Percentiles rank a stretch among this genome's conserved stretches.
Evolutionary conservation across 1,284 basidiomycete genomes (phyloP).

Genomic region (Cutaneotrichosporon sp.): DNA sequence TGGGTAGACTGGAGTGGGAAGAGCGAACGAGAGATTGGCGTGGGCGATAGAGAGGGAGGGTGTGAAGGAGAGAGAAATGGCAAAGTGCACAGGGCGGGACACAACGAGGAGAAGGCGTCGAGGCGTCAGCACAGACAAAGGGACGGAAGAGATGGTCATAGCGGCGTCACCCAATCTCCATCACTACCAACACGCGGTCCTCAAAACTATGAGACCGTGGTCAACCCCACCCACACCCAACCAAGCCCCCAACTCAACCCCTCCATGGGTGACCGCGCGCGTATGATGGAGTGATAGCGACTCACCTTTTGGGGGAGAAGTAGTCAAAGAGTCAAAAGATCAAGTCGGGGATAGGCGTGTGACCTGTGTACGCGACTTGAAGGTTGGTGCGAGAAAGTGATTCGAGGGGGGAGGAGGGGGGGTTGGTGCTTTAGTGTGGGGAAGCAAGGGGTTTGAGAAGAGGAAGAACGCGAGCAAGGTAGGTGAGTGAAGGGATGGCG

Average conservation of each 20-base stretch:
- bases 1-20: not conserved
- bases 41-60: too few relatives aligned
- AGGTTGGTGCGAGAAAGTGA: not conserved
- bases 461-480: not conserved
- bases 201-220: too few relatives aligned
- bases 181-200: not conserved
- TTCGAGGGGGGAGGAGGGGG: too few relatives aligned
- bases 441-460: too few relatives aligned
- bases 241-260: too few relatives aligned
- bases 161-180: not conserved
- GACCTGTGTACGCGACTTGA: too few relatives aligned
- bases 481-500: not conserved
- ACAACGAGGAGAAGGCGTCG: not conserved
- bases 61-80: not conserved
- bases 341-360: too few relatives aligned
- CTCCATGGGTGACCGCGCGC: too few relatives aligned
- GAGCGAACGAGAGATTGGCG: too few relatives aligned
- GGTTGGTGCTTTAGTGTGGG: not conserved
- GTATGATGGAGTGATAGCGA: not conserved
- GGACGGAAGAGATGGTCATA: not conserved
- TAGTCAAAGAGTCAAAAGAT: not conserved
- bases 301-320: not conserved
- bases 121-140: constrained; percentile 2
- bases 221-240: too few relatives aligned
- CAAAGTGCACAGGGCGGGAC: not conserved